phyloP scores from a whole-genome alignment of 129 eudicot genomes.

The Rutidosis leptorrhynchoides region DNA sequence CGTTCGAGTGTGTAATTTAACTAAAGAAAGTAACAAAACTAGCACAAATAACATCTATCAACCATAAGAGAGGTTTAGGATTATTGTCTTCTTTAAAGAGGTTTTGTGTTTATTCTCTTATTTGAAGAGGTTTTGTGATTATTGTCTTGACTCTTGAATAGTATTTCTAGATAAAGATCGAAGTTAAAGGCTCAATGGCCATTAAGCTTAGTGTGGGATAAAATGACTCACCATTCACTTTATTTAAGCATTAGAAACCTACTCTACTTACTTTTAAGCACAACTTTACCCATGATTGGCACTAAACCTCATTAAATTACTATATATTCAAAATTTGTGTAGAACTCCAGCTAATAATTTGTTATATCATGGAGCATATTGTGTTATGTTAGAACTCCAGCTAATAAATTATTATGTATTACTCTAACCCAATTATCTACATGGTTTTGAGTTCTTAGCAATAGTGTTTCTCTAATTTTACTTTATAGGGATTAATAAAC shows the following conservation, averaged over 20 bases:
- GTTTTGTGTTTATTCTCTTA: background rate
- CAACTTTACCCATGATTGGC: constrained; percentile 32
- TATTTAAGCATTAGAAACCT: constrained; percentile 41
- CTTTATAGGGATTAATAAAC: no score
- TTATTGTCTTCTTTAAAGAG: no score
- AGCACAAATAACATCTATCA: no score
- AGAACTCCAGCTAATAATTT: background rate
- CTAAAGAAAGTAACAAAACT: no score
- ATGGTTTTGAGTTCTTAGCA: no score
- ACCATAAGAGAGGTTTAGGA: no score
- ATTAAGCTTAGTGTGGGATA: constrained; percentile 41
- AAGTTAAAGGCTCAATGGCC: constrained; percentile 34
- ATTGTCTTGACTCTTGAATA: background rate
- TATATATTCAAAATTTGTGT: constrained; percentile 5
- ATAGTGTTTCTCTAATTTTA: no score
- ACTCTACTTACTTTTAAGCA: constrained; percentile 32
- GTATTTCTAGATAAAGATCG: constrained; percentile 13
- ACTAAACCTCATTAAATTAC: constrained; percentile 29
- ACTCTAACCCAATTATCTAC: no score
- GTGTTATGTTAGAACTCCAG: no score
- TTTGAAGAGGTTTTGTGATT: background rate
- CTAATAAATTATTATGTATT: no score
- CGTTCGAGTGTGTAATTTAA: no score
- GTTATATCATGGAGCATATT: background rate
- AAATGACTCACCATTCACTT: constrained; percentile 43